Percentiles rank a stretch among this genome's conserved stretches.
Evolutionary conservation across 805 yeast species (phyloP).

Genomic region (Candida krabiensis): DNA sequence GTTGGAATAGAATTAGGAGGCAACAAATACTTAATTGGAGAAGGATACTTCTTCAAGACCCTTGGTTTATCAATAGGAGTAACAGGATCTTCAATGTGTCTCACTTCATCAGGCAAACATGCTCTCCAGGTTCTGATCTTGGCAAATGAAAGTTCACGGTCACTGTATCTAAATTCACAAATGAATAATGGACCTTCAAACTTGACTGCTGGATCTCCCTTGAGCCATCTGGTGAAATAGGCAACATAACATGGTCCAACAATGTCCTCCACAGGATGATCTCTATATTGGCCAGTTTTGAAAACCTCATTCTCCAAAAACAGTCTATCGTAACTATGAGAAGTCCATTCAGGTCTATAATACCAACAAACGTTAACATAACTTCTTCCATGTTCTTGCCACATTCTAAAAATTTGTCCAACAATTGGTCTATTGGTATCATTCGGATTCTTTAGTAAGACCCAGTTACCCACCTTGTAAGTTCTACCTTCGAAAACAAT

Average conservation of each 20-base stretch:
- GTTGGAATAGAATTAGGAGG: conserved; percentile 70
- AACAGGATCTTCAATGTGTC: conserved; percentile 80
- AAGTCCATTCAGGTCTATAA: conserved; percentile 96
- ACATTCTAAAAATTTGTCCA: conserved; percentile 89
- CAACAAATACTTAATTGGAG: conserved; percentile 79
- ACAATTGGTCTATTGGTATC: conserved; percentile 88
- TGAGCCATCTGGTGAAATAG: conserved; percentile 89
- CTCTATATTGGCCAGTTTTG: conserved; percentile 95
- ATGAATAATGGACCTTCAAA: conserved; percentile 83
- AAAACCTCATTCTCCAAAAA: conserved; percentile 94
- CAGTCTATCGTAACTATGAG: conserved; percentile 84
- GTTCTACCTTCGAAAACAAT: conserved; percentile 72
- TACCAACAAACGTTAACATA: conserved; percentile 98
- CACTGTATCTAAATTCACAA: conserved; percentile 94
- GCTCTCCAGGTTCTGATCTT: conserved; percentile 98
- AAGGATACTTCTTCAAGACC: conserved; percentile 70
- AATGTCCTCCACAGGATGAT: conserved; percentile 85
- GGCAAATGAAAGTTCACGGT: conserved; percentile 84
- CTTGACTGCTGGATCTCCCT: conserved; percentile 87
- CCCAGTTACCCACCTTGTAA: conserved; percentile 94
- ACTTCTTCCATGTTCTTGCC: conserved; percentile 83
- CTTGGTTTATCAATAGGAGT: conserved; percentile 66
- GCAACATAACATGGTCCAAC: conserved; percentile 93
- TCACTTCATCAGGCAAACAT: conserved; percentile 93
- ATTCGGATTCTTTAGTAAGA: conserved; percentile 80